Evolutionary conservation across 768 basidiomycete species (phyloP).

Genomic region (Tricholoma furcatifolium): DNA sequence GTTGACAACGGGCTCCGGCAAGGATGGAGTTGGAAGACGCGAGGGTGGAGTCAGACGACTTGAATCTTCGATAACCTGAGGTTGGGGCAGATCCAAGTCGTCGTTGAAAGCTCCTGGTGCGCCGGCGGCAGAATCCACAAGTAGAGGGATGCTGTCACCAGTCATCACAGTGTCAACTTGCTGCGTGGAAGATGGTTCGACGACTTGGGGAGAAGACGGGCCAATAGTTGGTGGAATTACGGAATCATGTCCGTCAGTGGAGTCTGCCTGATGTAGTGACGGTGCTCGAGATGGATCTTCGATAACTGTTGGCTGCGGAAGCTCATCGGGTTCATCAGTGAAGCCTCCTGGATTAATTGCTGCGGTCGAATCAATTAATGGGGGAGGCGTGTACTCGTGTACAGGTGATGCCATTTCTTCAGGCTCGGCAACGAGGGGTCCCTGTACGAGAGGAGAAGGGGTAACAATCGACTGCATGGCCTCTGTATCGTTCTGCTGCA

Average conservation of each 20-base stretch:
- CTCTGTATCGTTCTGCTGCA: slow-evolving; percentile 46
- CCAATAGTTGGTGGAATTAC: neutral
- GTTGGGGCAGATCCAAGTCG: neutral
- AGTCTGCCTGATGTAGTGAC: slow-evolving; percentile 17
- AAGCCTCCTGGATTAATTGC: slow-evolving; percentile 48
- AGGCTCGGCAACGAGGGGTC: slow-evolving; percentile 10
- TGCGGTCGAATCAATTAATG: slow-evolving; percentile 34
- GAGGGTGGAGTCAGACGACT: slow-evolving; percentile 1
- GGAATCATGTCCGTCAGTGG: slow-evolving; percentile 16
- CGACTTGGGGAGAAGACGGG: neutral
- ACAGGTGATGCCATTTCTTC: slow-evolving; percentile 10
- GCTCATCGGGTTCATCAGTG: slow-evolving; percentile 49
- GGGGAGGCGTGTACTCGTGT: slow-evolving; percentile 37
- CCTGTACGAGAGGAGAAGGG: slow-evolving; percentile 43
- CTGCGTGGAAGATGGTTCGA: slow-evolving; percentile 1
- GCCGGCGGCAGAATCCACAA: neutral
- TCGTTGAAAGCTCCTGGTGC: neutral
- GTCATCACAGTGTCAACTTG: neutral
- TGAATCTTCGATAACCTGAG: neutral
- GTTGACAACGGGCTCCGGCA: neutral
- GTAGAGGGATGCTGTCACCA: neutral
- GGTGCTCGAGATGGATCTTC: slow-evolving; percentile 34
- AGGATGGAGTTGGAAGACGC: neutral
- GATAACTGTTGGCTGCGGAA: slow-evolving; percentile 31
- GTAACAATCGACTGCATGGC: slow-evolving; percentile 28